Base-by-base conservation (phyloP, 1,284 basidiomycete genomes). In the Psilocybe mexicana region DNA sequence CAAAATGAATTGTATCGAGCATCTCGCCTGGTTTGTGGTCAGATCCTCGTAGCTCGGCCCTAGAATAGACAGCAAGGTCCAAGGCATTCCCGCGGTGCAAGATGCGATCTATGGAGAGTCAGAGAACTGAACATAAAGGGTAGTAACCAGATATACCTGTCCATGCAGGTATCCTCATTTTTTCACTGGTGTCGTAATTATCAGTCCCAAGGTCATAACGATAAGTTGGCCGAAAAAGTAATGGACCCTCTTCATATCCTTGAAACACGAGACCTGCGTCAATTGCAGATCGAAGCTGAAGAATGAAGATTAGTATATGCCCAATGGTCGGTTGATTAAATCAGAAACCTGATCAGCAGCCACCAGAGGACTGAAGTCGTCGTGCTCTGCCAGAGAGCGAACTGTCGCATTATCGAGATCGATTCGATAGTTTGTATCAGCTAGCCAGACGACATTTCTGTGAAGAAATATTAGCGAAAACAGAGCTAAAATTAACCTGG, bases 121-220 rank as follows among this genome's bases (percentile, higher is more conserved):
- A 55, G 54, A 43, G 50, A 18, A 36, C 38, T 25, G 49, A 52
- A 26, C 52, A 30, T 38, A 12, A 30, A 40, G 8, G 23, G 25
- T 33, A 30, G 12, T 35, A 43, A 26, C 59, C 25, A n/a, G 24
- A 60, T 80, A 56, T 59, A 93, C 93, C 93, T 67, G 95, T 99
- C 96, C 96, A 99, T 6, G 96, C 94, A 1, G 97, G 97, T 69
- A 98, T 91, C 6, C 97, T 85, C 80, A 90, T 86, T 77, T 99
- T 99, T 73, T 99, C 97, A 63, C 93, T 93, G 2, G 94, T 91
- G 71, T 99, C 97, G 72, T 98, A 99, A 48, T 79, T 79, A 63
- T 96, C 89, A 6, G 93, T 90, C 11, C 88, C 86, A 2, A 90
- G 68, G 70, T 96, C 92, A 70, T 94, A 95, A 62, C 89, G 86